Evolutionary conservation across 2,329 filamentous ascomycete species (phyloP).

Genomic region (Ophiostoma australiae): DNA sequence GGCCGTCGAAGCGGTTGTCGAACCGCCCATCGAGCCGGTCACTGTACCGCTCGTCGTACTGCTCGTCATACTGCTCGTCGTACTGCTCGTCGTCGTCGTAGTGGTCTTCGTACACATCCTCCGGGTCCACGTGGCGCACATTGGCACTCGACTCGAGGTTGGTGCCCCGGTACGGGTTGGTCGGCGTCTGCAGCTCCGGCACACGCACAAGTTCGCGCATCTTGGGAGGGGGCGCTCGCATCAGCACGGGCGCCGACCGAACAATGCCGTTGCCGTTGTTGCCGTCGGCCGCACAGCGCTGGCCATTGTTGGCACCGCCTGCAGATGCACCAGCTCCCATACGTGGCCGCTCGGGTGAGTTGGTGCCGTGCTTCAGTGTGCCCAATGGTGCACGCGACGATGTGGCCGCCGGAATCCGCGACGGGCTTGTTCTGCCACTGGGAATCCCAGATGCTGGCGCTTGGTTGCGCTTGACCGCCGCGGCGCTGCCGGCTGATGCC

Average conservation of each 20-base stretch:
- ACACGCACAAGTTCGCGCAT: constrained; percentile 72
- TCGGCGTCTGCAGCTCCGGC: constrained; percentile 48
- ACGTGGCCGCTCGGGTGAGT: constrained; percentile 70
- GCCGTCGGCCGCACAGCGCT: constrained; percentile 27
- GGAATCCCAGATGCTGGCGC: constrained; percentile 29
- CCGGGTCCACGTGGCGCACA: constrained; percentile 60
- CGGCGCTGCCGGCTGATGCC: constrained; percentile 33
- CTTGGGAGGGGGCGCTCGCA: constrained; percentile 74
- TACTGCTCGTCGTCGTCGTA: constrained; percentile 23
- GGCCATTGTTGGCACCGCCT: constrained; percentile 35
- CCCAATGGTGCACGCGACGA: constrained; percentile 58
- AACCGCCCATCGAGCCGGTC: constrained; percentile 18
- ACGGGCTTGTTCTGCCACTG: constrained; percentile 49
- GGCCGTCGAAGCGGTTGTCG: constrained; percentile 18
- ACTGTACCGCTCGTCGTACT: constrained; percentile 20
- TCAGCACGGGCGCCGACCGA: constrained; percentile 50
- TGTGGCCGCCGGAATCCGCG: constrained; percentile 53
- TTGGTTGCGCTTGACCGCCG: constrained; percentile 34
- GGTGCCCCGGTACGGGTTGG: constrained; percentile 45
- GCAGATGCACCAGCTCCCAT: constrained; percentile 41
- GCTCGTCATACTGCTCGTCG: constrained; percentile 18
- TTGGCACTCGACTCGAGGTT: constrained; percentile 49
- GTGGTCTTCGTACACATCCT: constrained; percentile 73
- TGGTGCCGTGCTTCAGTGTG: constrained; percentile 64
- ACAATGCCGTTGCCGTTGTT: constrained; percentile 43